Conservation (phyloP, 2,329 filamentous ascomycete genomes). For the Diplodia mutila region DNA sequence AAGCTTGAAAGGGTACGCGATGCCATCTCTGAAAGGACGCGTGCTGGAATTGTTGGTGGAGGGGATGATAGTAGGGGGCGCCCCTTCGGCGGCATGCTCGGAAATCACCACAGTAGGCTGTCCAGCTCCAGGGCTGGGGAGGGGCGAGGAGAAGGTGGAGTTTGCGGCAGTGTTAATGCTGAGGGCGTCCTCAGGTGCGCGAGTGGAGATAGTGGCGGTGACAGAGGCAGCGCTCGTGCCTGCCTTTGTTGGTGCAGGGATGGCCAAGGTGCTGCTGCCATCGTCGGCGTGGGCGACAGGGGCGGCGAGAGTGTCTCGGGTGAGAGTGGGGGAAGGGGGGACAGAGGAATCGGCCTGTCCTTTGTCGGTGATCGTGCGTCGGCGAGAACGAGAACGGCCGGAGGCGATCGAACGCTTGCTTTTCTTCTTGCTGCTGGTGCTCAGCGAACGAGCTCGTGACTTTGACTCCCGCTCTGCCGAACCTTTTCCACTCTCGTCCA, state of each 20-base stretch:
- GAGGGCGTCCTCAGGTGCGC: neutral
- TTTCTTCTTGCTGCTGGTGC: constrained; percentile 24
- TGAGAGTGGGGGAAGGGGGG: constrained; percentile 24
- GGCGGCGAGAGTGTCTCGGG: constrained; percentile 11
- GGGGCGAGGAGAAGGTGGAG: constrained; percentile 16
- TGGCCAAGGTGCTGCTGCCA: constrained; percentile 2
- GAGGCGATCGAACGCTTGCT: constrained; percentile 16
- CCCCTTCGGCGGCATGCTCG: constrained; percentile 8
- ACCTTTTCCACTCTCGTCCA: neutral
- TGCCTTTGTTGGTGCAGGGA: neutral
- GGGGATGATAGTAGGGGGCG: constrained; percentile 46
- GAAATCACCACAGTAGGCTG: constrained; percentile 21
- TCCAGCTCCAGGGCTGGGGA: constrained; percentile 16
- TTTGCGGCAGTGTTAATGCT: constrained; percentile 11
- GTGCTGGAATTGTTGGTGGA: constrained; percentile 59
- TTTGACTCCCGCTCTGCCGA: constrained; percentile 9
- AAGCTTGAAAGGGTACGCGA: constrained; percentile 74
- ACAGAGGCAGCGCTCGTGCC: constrained; percentile 14
- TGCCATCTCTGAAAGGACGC: constrained; percentile 67
- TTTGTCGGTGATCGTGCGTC: constrained; percentile 39
- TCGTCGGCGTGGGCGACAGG: neutral
- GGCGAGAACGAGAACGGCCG: constrained; percentile 35
- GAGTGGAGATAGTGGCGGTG: constrained; percentile 24
- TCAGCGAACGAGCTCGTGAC: constrained; percentile 23
- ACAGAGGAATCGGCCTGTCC: constrained; percentile 33